A percentile compares a stretch with the other conserved stretches of the same genome.
Conservation (phyloP, 257 asterid genomes). For the Penstemon barbatus region DNA sequence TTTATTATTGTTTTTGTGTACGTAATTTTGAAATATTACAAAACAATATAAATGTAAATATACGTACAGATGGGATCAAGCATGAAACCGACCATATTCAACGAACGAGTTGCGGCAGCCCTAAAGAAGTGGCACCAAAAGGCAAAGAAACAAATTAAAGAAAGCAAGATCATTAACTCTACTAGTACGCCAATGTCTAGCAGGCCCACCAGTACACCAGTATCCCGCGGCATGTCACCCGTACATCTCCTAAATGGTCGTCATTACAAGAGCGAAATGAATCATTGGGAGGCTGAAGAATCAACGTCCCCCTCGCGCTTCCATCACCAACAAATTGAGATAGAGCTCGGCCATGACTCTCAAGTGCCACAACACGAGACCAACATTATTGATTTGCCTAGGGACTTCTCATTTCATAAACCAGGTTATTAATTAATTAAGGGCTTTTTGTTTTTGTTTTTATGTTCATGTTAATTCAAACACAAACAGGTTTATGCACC, state of each 20-base stretch:
- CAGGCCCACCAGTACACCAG: slow-evolving; percentile 45
- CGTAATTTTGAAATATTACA: background rate
- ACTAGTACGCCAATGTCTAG: slow-evolving; percentile 56
- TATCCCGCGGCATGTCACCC: slow-evolving; percentile 59
- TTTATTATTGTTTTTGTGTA: background rate
- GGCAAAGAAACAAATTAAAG: slow-evolving; percentile 72
- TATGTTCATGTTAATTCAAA: too few relatives aligned
- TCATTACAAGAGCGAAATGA: slow-evolving; percentile 43
- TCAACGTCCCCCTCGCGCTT: slow-evolving; percentile 46
- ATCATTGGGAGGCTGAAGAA: slow-evolving; percentile 49
- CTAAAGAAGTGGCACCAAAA: slow-evolving; percentile 81
- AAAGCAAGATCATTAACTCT: slow-evolving; percentile 43
- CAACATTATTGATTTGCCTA: slow-evolving; percentile 23
- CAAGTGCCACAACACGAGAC: slow-evolving; percentile 33
- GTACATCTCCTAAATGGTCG: slow-evolving; percentile 56
- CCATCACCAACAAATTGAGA: slow-evolving; percentile 44
- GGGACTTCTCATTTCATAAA: slow-evolving; percentile 59
- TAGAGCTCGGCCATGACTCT: slow-evolving; percentile 24
- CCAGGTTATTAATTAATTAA: too few relatives aligned
- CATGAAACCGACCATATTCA: slow-evolving; percentile 87
- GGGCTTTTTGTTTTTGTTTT: too few relatives aligned
- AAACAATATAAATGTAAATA: too few relatives aligned
- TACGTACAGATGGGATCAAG: slow-evolving; percentile 91
- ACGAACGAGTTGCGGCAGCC: slow-evolving; percentile 75
- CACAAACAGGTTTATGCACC: too few relatives aligned